Evolutionary conservation across 2,329 filamentous ascomycete species (phyloP).

Genomic region (Aotearoamyces nothofagi): DNA sequence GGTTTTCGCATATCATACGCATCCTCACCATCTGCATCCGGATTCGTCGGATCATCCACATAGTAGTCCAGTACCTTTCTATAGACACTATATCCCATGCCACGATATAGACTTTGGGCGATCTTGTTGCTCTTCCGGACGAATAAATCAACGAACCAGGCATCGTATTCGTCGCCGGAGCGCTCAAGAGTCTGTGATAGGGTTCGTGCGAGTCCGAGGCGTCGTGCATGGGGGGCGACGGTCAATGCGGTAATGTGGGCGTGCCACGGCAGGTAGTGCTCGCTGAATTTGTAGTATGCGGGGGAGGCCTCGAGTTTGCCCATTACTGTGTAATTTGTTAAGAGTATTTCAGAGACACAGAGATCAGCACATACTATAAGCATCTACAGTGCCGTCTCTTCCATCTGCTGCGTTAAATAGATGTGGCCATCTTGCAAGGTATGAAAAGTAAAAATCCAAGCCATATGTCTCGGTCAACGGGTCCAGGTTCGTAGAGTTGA

Average conservation of each 20-base stretch:
- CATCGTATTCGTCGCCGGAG: conserved; percentile 66
- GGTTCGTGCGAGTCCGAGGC: conserved; percentile 74
- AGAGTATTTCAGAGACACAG: conserved; percentile 3
- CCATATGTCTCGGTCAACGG: conserved; percentile 97
- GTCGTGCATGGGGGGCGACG: conserved; percentile 71
- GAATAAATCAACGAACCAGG: conserved; percentile 94
- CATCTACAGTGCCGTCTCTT: conserved; percentile 73
- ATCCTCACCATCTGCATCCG: conserved; percentile 72
- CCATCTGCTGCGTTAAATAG: conserved; percentile 89
- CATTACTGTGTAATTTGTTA: conserved; percentile 49
- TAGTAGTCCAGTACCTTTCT: conserved; percentile 86
- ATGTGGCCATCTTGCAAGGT: conserved; percentile 89
- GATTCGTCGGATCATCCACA: conserved; percentile 60
- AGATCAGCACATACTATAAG: conserved; percentile 56
- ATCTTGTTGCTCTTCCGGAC: conserved; percentile 78
- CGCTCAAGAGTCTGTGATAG: conserved; percentile 69
- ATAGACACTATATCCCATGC: conserved; percentile 85
- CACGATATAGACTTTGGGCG: conserved; percentile 78
- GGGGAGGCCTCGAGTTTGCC: conserved; percentile 89
- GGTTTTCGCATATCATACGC: conserved; percentile 96
- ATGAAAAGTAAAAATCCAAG: conserved; percentile 87
- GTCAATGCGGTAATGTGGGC: conserved; percentile 95
- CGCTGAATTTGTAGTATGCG: conserved; percentile 55
- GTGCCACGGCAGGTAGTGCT: conserved; percentile 98
- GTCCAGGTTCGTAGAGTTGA: conserved; percentile 92